phyloP scores from a whole-genome alignment of 2,329 filamentous ascomycete species.

The Phoma sp. region DNA sequence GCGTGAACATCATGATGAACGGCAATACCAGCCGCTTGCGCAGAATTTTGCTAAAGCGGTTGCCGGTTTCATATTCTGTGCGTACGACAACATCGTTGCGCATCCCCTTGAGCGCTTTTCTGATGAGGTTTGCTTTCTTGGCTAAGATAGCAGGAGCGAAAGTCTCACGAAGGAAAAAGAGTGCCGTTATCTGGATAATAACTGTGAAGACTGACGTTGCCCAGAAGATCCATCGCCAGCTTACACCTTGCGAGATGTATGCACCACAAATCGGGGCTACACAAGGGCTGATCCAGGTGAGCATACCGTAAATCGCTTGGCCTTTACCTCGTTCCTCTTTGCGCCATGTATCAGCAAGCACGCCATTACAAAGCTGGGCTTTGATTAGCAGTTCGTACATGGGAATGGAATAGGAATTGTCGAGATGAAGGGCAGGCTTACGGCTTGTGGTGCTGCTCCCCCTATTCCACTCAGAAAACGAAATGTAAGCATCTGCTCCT shows the following conservation, averaged over 20 bases:
- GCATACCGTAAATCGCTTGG: constrained; percentile 66
- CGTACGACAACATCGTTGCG: constrained; percentile 33
- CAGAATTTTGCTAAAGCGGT: constrained; percentile 34
- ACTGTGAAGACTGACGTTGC: constrained; percentile 67
- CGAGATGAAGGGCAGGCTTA: constrained; percentile 14
- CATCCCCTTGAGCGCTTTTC: constrained; percentile 50
- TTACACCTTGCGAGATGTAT: constrained; percentile 34
- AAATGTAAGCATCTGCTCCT: constrained; percentile 42
- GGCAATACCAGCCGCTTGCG: constrained; percentile 38
- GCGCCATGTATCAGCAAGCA: constrained; percentile 60
- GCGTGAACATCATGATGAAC: constrained; percentile 61
- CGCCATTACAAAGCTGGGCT: constrained; percentile 40
- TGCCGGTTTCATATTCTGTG: constrained; percentile 47
- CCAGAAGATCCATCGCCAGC: constrained; percentile 76
- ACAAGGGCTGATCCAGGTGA: constrained; percentile 67
- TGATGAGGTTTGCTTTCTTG: constrained; percentile 52
- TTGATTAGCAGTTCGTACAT: neutral
- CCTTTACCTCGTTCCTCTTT: constrained; percentile 68
- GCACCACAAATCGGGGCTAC: constrained; percentile 54
- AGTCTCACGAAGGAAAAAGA: constrained; percentile 63
- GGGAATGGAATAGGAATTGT: neutral
- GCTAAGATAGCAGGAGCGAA: constrained; percentile 56
- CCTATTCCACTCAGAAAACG: constrained; percentile 44
- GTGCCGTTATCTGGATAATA: constrained; percentile 63
- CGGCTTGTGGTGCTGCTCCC: constrained; percentile 41